Evolutionary conservation across 1,139 yeast species (phyloP), one percentile per base, ranked within the genome.

Genomic region (Candida gigantensis): DNA sequence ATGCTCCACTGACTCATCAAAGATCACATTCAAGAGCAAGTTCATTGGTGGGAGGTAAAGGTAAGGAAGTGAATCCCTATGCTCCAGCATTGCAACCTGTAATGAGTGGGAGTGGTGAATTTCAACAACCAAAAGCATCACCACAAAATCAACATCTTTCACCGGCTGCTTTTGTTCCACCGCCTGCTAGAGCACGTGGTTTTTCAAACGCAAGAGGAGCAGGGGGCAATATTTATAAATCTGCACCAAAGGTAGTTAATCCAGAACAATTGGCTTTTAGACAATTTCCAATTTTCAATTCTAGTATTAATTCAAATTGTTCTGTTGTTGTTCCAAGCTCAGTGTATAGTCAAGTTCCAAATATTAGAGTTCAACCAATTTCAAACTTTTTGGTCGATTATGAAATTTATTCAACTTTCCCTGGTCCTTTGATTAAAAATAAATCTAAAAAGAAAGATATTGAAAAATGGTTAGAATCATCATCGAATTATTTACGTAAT

Each of bases 241-340:
- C 60, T 4, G 51, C 55, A 4, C 53, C 58, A 1, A 60, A 58
- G 40, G 55, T 58, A 13, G 53, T 50, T 24, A 58, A 69, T 40
- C 74, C 75, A 2, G 58, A 57, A 18, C 62, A 67, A 6, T 51
- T 65, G 31, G 51, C 53, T 20, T 70, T 68, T 35, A 68, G 86
- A 40, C 96, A 87, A 55, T 85, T 84, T 57, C 96, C 96, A 0
- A 58, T 89, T 24, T 84, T 88, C 55, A 68, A 75, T 39, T 89
- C 95, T 86, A 76, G 86, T 32, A 62, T 67, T 25, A 57, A 70
- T 5, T 59, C 54, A 27, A 57, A 54, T 20, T 60, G 59, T 8
- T 64, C 57, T 1, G 45, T 48, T 8, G 50, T 70, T 32, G 48
- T 63, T n/a, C 71, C 74, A 3, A 45, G 40, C 10, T 34, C 40